Conservation (phyloP, 257 asterid species). For the Verbascum thapsus region DNA sequence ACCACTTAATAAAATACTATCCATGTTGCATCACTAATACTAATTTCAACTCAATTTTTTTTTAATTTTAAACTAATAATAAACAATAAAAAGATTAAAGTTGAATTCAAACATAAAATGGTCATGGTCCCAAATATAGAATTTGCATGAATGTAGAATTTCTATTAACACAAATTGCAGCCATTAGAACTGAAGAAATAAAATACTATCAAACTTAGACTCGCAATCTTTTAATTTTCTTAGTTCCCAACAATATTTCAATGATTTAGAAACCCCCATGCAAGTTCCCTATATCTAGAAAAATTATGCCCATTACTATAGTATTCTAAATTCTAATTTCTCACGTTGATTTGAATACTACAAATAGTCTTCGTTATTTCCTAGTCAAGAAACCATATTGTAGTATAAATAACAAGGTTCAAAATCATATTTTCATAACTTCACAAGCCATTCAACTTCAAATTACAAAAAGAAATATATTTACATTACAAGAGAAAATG, state of each 20-base stretch:
- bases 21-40: too few species aligned
- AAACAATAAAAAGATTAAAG: background rate
- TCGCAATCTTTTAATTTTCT: slow-evolving; percentile 25
- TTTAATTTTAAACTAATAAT: too few species aligned
- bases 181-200: background rate
- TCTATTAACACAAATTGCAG: background rate
- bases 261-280: slow-evolving; percentile 36
- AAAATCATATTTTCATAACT: background rate
- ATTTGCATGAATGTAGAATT: slow-evolving; percentile 6
- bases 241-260: slow-evolving; percentile 17
- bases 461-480: background rate
- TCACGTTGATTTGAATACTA: slow-evolving; percentile 38
- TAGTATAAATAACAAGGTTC: slow-evolving; percentile 31
- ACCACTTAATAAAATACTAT: too few species aligned
- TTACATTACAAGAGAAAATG: background rate
- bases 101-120: slow-evolving; percentile 29
- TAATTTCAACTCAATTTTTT: too few species aligned
- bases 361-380: slow-evolving; percentile 24
- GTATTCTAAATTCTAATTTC: slow-evolving; percentile 13
- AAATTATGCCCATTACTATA: background rate
- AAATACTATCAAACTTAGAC: slow-evolving; percentile 40
- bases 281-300: slow-evolving; percentile 30
- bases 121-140: slow-evolving; percentile 25
- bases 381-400: slow-evolving; percentile 21
- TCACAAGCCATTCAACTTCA: slow-evolving; percentile 9